phyloP scores from a whole-genome alignment of 768 basidiomycete species.

The Fomitopsis serialis region DNA sequence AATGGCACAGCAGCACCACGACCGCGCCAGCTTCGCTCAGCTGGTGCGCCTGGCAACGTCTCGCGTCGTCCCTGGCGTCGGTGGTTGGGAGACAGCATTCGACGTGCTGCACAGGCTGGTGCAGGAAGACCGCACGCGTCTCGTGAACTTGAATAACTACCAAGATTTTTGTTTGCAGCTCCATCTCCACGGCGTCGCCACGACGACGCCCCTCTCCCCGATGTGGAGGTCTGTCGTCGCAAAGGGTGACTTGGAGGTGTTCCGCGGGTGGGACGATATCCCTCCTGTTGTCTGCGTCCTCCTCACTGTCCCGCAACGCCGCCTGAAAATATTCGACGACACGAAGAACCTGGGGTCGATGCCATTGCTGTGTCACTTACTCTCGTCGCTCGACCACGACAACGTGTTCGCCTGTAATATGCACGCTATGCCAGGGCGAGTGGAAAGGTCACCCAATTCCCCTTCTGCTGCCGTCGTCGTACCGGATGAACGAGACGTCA shows the following conservation, averaged over 20 bases:
- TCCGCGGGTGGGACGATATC: constrained; percentile 19
- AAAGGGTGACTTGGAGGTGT: background rate
- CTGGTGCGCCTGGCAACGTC: constrained; percentile 38
- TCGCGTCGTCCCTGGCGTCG: constrained; percentile 20
- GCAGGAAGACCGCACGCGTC: constrained; percentile 18
- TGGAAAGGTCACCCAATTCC: background rate
- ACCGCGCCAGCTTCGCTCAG: constrained; percentile 40
- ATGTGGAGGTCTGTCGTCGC: constrained; percentile 7
- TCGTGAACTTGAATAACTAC: constrained; percentile 27
- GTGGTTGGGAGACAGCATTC: constrained; percentile 42
- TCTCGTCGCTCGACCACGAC: background rate
- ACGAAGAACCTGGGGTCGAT: background rate
- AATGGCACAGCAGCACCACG: constrained; percentile 35
- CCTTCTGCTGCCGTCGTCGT: background rate
- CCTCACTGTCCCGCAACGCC: constrained; percentile 30
- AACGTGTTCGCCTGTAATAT: background rate
- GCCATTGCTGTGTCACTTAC: background rate
- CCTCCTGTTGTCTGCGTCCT: constrained; percentile 34
- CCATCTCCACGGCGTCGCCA: constrained; percentile 34
- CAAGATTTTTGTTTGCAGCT: constrained; percentile 45
- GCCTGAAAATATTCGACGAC: background rate
- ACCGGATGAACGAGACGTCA: background rate
- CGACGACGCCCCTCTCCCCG: constrained; percentile 15
- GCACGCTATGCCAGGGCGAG: background rate
- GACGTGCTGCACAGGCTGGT: constrained; percentile 24